These are phyloP conservation scores for Obba rivulosa DNA, from an alignment of 768 basidiomycete species.

Conservation along the genomic window DNA sequence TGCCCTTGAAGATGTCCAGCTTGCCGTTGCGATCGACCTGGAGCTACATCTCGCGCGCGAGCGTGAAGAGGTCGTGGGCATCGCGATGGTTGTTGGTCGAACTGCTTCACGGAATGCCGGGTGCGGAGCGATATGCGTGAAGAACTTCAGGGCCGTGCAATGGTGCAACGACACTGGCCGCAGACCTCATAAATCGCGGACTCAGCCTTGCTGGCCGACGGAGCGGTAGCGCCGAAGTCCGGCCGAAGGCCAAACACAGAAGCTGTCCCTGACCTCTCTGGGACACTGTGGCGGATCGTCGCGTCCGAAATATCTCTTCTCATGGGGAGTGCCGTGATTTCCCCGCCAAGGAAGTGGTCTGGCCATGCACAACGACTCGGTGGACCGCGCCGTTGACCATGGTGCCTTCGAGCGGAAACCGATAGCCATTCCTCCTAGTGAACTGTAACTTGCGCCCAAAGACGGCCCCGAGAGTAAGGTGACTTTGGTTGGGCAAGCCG, in stretches of 20 bases:
- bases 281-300: conserved; percentile 38
- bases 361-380: conserved; percentile 84
- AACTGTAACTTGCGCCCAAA: conserved; percentile 61
- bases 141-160: conserved; percentile 33
- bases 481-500: conserved; percentile 76
- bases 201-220: neutral
- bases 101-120: conserved; percentile 95
- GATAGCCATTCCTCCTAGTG: conserved; percentile 41
- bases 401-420: conserved; percentile 78
- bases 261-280: conserved; percentile 20
- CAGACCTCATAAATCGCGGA: neutral
- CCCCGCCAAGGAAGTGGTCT: conserved; percentile 90
- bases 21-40: conserved; percentile 90
- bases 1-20: conserved; percentile 86
- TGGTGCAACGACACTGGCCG: conserved; percentile 7
- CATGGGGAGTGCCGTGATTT: conserved; percentile 48
- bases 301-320: conserved; percentile 74
- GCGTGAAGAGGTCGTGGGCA: conserved; percentile 87
- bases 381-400: conserved; percentile 73
- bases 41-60: conserved; percentile 94
- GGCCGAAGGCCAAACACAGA: conserved; percentile 15
- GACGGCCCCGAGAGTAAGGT: conserved; percentile 91
- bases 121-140: conserved; percentile 54
- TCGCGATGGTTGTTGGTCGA: conserved; percentile 78
- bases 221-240: conserved; percentile 8